Base-by-base conservation (phyloP, 768 basidiomycete species). In the Leccinum boreale region DNA sequence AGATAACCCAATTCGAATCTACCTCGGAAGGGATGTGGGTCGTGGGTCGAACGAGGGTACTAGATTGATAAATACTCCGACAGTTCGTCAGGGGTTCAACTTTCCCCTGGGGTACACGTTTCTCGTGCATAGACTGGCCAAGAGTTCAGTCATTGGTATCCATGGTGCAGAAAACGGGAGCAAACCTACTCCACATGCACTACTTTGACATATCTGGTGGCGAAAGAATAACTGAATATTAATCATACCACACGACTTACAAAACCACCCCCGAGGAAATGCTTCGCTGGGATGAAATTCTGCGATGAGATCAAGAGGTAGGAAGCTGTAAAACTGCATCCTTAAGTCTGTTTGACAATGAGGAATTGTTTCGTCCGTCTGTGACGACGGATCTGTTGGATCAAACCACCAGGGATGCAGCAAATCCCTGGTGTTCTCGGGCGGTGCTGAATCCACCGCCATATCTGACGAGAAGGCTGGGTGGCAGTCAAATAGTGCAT, bases 211-310 rank as follows among this genome's bases (percentile, higher is more conserved):
- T 59, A 72, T 69, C 49, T 80, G 73, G 59, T 81, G 78, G 54
- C 83, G 73, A 68, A 84, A 71, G 48, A 71, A 69, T 12, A 58
- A 60, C 62, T 82, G 78, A 47, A 73, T 74, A 50, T 82, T 84
- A 24, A 84, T 65, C 64, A 77, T 73, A 24, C 82, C 82, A 56
- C 83, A 84, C 0, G 59, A 51, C 2, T 24, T 56, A 58, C 83
- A 84, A 57, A 74, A 76, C 82, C 81, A 85, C 7, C 82, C 83
- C 26, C 66, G 68, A 11, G 66, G 78, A 52, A 82, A 74, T 2
- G 63, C 67, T 36, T 72, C 74, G 33, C 59, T 68, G 4, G 73
- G 70, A 19, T 64, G 53, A 35, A 73, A 73, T 5, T 58, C 60
- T 7, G 68, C 71, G 12, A 73, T 63, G 39, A 74, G 56, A 56